A percentile compares a stretch with the other conserved stretches of the same genome.
Evolutionary conservation across 2,329 filamentous ascomycete species (phyloP).

Genomic region (Apiospora phragmitis): DNA sequence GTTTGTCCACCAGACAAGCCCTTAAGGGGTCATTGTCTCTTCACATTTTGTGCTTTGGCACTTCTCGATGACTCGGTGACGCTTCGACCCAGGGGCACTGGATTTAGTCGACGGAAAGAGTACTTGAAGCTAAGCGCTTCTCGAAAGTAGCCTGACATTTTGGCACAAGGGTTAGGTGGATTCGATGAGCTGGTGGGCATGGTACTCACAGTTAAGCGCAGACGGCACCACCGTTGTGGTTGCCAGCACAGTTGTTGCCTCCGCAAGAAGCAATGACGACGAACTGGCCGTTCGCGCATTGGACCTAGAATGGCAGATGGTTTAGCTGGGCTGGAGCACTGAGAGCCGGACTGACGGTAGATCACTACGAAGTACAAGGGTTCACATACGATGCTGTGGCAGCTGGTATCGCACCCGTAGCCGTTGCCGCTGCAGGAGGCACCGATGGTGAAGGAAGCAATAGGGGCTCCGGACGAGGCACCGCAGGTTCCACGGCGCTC

Average conservation of each 20-base stretch:
- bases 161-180: neutral
- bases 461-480: conserved; percentile 19
- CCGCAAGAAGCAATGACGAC: conserved; percentile 20
- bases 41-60: too few species aligned
- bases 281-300: conserved; percentile 20
- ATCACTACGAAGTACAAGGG: too few species aligned
- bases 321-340: too few species aligned
- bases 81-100: too few species aligned
- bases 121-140: too few species aligned
- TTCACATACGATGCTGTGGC: conserved; percentile 18
- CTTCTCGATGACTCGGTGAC: too few species aligned
- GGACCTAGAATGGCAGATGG: conserved; percentile 14
- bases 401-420: conserved; percentile 17
- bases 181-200: too few species aligned
- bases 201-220: neutral
- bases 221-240: conserved; percentile 21
- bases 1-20: too few species aligned
- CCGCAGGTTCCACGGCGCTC: conserved; percentile 17
- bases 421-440: conserved; percentile 17
- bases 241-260: conserved; percentile 18
- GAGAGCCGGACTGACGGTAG: neutral
- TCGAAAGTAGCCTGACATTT: too few species aligned
- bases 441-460: conserved; percentile 17
- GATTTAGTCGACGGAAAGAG: too few species aligned
- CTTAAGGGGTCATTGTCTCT: too few species aligned